Conservation (phyloP, 1,284 basidiomycete species). For the Cutaneotrichosporon dermatis region DNA sequence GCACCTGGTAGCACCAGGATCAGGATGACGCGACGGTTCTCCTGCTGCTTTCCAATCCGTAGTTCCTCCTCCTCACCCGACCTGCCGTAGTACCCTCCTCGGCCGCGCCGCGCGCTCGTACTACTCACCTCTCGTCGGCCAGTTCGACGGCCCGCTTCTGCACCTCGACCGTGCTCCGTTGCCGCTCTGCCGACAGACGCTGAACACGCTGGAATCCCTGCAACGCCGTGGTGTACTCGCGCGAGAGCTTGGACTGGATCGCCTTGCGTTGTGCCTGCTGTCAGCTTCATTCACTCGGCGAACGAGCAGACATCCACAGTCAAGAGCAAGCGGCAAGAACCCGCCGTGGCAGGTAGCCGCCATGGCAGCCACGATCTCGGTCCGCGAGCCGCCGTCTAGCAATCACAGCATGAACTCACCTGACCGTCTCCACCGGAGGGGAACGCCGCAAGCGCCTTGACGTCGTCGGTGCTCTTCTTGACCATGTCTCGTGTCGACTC, state of each 20-base stretch:
- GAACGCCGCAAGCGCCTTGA: slow-evolving; percentile 75
- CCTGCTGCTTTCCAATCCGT: too few relatives aligned
- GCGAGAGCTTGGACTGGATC: slow-evolving; percentile 77
- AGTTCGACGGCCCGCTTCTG: slow-evolving; percentile 42
- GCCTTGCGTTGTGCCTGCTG: slow-evolving; percentile 44
- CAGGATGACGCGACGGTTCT: too few relatives aligned
- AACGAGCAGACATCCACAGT: too few relatives aligned
- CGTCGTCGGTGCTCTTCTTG: slow-evolving; percentile 84
- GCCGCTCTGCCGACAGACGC: slow-evolving; percentile 78
- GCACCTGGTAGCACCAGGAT: too few relatives aligned
- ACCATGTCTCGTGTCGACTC: slow-evolving; percentile 91
- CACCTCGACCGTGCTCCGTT: slow-evolving; percentile 75
- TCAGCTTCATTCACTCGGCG: background rate
- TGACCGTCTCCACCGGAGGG: slow-evolving; percentile 52
- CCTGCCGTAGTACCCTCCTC: too few relatives aligned
- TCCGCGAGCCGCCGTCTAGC: too few relatives aligned
- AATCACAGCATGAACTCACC: slow-evolving; percentile 2
- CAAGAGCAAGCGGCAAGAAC: too few relatives aligned
- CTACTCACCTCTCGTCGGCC: slow-evolving; percentile 33
- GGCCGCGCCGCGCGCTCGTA: too few relatives aligned
- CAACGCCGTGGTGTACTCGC: slow-evolving; percentile 85
- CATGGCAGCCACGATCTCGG: too few relatives aligned
- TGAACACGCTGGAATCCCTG: slow-evolving; percentile 88
- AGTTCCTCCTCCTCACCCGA: too few relatives aligned
- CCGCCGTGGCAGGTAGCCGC: too few relatives aligned